phyloP scores from a whole-genome alignment of 371 early-diverging fungal genomes.

The Zychaea mexicana region DNA sequence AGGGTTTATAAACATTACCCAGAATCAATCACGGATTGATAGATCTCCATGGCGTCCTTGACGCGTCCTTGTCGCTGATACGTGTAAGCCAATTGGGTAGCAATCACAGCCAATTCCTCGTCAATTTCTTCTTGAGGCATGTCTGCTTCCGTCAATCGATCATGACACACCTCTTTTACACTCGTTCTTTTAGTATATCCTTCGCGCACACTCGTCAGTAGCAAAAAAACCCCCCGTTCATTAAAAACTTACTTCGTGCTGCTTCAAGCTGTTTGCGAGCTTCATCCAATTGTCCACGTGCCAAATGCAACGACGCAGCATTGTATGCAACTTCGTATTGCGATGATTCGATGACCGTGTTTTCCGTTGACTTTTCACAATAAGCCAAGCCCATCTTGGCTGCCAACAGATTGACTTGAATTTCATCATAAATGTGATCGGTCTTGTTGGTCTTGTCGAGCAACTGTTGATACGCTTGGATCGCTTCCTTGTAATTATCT shows the following conservation, averaged over 20 bases:
- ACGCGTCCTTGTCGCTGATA: constrained; percentile 65
- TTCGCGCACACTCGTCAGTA: not conserved
- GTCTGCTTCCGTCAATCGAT: constrained; percentile 25
- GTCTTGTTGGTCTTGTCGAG: constrained; percentile 46
- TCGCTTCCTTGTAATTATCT: constrained; percentile 41
- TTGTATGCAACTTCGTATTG: constrained; percentile 77
- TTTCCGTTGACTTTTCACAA: constrained; percentile 31
- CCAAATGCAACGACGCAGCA: constrained; percentile 64
- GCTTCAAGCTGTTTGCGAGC: constrained; percentile 59
- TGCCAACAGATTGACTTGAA: constrained; percentile 64
- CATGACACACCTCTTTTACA: constrained; percentile 37
- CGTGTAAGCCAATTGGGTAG: constrained; percentile 74
- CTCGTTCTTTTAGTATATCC: no score
- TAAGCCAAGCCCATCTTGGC: constrained; percentile 65
- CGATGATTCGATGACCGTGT: constrained; percentile 7
- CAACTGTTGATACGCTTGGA: constrained; percentile 51
- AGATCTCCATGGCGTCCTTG: constrained; percentile 65
- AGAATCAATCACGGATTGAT: constrained; percentile 54
- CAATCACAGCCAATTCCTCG: constrained; percentile 69
- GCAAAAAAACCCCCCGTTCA: not conserved
- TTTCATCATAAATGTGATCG: constrained; percentile 34
- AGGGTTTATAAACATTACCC: not conserved
- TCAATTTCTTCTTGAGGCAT: constrained; percentile 68
- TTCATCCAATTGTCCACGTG: constrained; percentile 50
- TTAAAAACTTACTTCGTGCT: constrained; percentile 53